Base-by-base conservation (phyloP, 2,329 filamentous ascomycete genomes). In the Arthrobotrys sinensis region DNA sequence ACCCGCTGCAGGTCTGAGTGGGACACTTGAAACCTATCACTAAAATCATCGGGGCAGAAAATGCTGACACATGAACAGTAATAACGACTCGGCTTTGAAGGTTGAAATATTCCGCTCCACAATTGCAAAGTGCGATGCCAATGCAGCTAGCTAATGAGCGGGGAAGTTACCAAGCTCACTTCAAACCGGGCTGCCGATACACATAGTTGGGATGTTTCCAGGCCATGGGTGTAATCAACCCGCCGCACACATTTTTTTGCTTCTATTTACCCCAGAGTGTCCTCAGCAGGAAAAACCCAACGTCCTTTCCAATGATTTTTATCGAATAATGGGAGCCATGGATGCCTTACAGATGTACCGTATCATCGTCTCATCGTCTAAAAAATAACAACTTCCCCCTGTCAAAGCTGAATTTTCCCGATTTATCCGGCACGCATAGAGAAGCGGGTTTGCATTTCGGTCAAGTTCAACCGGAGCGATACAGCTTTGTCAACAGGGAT, bases 351-450 rank as follows among this genome's bases (percentile, higher is more conserved):
- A 75, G 53, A 62, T 48, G 69, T 76, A 64, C 63, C 71, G 36
- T 70, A 65, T 76, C 55, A 62, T 65, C 55, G 38, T 69, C 73
- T 65, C 73, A 64, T 71, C 66, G 48, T 50, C 38, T 50, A 62
- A 65, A 66, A 73, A 73, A 73, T 65, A 62, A 43, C 73, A 65
- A 50, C 43, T 71, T 38, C 34, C 57, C 32, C 70, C 50, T 77
- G 73, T 71, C 65, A 71, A 77, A 77, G 60, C 66, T 77, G 73
- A 64, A 71, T 77, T 77, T 66, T 77, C 73, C 73, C 73, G 73
- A 50, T 77, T 77, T 77, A 77, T 71, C 73, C 73, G 66, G 73
- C 38, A 66, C 69, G 38, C 34, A 48, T 70, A 48, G 40, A 77
- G 55, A 65, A 64, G 65, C 72, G 72, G 69, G 72, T 65, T 64